Percentiles rank a stretch among this genome's conserved stretches.
These are phyloP conservation scores for Ogataea sp. DNA, from an alignment of 805 yeast species.

Conservation along the genomic window DNA sequence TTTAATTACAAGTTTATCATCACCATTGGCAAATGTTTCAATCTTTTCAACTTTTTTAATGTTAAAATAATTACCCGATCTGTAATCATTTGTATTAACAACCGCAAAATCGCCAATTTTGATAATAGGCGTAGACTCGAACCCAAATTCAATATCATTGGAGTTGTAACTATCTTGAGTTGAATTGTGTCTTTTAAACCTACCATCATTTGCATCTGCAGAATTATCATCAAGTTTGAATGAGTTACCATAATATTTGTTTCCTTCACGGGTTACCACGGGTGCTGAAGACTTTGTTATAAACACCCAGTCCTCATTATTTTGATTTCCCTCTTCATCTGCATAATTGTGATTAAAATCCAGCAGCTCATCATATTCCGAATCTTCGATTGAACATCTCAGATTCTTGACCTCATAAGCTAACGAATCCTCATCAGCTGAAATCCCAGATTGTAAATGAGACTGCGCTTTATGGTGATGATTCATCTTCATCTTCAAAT, in stretches of 20 bases:
- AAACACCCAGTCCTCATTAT: conserved; percentile 22
- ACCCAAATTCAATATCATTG: too few species aligned
- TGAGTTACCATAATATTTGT: neutral
- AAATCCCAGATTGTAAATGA: too few species aligned
- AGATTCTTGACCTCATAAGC: neutral
- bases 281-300: conserved; percentile 7
- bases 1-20: neutral
- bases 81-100: conserved; percentile 17
- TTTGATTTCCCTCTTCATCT: too few species aligned
- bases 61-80: conserved; percentile 12
- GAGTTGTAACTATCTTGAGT: too few species aligned
- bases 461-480: too few species aligned
- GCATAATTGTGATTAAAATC: conserved; percentile 17
- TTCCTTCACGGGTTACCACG: too few species aligned
- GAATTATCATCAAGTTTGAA: neutral
- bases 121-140: neutral
- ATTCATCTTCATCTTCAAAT: neutral
- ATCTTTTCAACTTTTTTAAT: conserved; percentile 3
- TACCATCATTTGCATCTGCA: too few species aligned
- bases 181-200: neutral
- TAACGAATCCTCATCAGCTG: too few species aligned
- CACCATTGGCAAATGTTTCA: neutral
- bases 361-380: conserved; percentile 18
- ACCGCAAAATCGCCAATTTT: conserved; percentile 15
- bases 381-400: conserved; percentile 17